These are phyloP conservation scores for Daldinia decipiens DNA, from an alignment of 495 filamentous ascomycete species.

Conservation along the genomic window DNA sequence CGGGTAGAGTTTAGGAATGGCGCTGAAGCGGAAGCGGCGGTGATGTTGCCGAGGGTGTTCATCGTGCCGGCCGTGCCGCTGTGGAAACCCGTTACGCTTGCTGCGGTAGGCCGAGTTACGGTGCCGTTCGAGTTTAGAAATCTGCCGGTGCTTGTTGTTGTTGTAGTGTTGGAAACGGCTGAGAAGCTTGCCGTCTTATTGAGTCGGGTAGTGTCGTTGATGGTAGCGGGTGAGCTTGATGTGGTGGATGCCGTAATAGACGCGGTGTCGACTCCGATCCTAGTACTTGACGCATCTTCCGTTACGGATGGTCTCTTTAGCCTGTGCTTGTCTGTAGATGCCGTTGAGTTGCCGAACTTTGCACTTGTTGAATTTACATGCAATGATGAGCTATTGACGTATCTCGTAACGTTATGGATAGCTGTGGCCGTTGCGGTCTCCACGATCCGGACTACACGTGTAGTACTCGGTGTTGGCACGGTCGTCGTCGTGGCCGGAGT, in stretches of 20 bases:
- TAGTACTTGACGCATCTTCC: conserved; percentile 6
- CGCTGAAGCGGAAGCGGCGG: conserved; percentile 9
- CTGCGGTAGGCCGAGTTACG: neutral
- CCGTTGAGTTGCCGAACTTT: conserved; percentile 16
- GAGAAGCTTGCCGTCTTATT: conserved; percentile 14
- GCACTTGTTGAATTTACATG: conserved; percentile 8
- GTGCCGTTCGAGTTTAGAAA: conserved; percentile 18
- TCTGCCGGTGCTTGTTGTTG: conserved; percentile 7
- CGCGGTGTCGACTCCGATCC: neutral
- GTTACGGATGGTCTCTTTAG: conserved; percentile 24
- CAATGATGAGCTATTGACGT: conserved; percentile 15
- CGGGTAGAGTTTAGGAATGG: conserved; percentile 7
- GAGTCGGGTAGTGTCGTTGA: conserved; percentile 10
- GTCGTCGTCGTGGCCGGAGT: conserved; percentile 25
- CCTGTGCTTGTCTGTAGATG: conserved; percentile 17
- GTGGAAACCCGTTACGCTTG: conserved; percentile 8
- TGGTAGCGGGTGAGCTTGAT: conserved; percentile 5
- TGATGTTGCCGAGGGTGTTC: neutral
- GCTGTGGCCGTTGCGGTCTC: conserved; percentile 18
- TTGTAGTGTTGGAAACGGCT: neutral
- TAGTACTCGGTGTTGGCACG: conserved; percentile 18
- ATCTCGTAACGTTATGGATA: conserved; percentile 8
- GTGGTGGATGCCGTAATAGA: neutral
- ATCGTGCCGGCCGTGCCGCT: neutral
- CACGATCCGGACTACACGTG: conserved; percentile 18